phyloP scores from a whole-genome alignment of 2,329 filamentous ascomycete species.

The Penicillium occitanis region DNA sequence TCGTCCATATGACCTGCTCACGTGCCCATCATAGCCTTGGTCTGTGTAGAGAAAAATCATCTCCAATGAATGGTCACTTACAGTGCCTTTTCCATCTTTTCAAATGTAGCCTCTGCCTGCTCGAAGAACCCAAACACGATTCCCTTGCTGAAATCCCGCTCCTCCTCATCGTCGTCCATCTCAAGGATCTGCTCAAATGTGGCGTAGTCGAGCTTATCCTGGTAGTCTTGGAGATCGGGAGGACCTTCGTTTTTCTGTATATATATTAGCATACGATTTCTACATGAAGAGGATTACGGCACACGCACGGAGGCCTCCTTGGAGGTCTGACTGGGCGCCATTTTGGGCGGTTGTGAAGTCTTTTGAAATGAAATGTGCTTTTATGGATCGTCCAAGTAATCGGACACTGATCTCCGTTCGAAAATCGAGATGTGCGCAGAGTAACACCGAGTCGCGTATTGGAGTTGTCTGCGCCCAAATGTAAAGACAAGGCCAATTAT shows the following conservation, averaged over 20 bases:
- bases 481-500: neutral
- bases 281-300: neutral
- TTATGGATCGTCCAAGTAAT: neutral
- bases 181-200: conserved; percentile 96
- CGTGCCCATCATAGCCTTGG: conserved; percentile 14
- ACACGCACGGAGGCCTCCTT: conserved; percentile 14
- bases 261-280: neutral
- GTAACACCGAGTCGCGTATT: conserved; percentile 13
- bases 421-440: conserved; percentile 2
- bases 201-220: conserved; percentile 71
- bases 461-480: conserved; percentile 1
- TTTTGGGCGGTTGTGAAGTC: conserved; percentile 2
- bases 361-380: neutral
- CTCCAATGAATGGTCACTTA: conserved; percentile 54
- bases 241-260: conserved; percentile 37
- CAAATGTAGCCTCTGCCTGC: conserved; percentile 83
- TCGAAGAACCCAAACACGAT: conserved; percentile 93
- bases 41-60: neutral
- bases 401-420: neutral
- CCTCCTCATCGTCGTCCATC: conserved; percentile 91
- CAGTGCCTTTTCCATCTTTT: conserved; percentile 78
- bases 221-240: conserved; percentile 61
- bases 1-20: conserved; percentile 17
- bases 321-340: conserved; percentile 16
- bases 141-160: conserved; percentile 81